phyloP scores from a whole-genome alignment of 495 filamentous ascomycete genomes.

The Gamarada debralockiae region DNA sequence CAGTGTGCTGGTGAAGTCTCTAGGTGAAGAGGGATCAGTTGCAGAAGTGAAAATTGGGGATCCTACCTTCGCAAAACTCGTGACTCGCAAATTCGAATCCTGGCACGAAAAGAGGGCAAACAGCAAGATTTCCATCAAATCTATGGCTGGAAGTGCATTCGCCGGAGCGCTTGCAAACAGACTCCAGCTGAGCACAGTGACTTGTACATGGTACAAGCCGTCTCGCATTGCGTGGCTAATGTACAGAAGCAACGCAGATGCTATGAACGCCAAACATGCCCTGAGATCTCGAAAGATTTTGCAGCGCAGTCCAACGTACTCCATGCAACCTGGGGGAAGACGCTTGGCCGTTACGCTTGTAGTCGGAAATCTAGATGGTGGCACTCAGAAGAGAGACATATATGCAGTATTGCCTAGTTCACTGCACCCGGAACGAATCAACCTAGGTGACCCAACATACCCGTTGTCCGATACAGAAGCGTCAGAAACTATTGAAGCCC shows the following conservation, averaged over 20 bases:
- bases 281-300: too few relatives aligned
- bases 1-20: background rate
- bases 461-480: background rate
- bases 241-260: background rate
- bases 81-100: constrained; percentile 1
- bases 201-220: constrained; percentile 9
- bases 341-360: too few relatives aligned
- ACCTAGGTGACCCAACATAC: background rate
- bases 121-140: too few relatives aligned
- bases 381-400: too few relatives aligned
- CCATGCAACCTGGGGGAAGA: too few relatives aligned
- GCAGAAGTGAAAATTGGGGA: constrained; percentile 8
- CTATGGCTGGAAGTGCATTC: too few relatives aligned
- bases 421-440: too few relatives aligned
- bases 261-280: background rate
- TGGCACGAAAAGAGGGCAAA: too few relatives aligned
- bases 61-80: background rate
- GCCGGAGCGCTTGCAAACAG: too few relatives aligned
- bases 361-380: too few relatives aligned
- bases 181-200: constrained; percentile 7
- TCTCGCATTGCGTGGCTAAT: constrained; percentile 3
- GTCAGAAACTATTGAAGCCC: background rate
- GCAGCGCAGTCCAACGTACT: too few relatives aligned
- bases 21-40: background rate
- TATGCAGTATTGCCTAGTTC: too few relatives aligned